These are phyloP conservation scores for Herpetomonas tarakana DNA, from an alignment of 208 protist species.

Conservation along the genomic window DNA sequence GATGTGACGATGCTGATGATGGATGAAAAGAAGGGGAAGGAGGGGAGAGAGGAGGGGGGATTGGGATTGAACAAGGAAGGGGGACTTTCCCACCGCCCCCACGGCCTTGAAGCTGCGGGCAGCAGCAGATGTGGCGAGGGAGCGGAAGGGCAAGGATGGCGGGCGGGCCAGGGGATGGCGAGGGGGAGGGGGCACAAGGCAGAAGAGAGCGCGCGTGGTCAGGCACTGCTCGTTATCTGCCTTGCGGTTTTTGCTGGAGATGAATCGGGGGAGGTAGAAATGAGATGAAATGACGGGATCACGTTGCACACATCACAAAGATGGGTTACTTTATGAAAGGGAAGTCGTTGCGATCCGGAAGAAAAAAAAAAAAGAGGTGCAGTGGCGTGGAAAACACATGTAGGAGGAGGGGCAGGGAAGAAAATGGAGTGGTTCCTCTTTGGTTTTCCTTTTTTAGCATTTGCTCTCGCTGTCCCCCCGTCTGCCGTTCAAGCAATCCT, in stretches of 20 bases:
- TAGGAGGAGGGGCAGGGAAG: no score
- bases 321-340: neutral
- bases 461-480: neutral
- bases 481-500: no score
- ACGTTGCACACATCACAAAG: neutral
- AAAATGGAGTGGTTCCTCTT: neutral
- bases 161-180: no score
- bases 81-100: no score
- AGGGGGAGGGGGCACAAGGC: no score
- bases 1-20: no score
- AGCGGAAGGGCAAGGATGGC: neutral
- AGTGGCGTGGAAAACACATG: no score
- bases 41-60: neutral
- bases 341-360: neutral
- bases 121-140: neutral
- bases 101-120: no score
- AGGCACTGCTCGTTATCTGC: no score
- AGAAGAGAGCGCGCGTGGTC: neutral
- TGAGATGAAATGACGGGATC: neutral
- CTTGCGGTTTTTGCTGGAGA: no score
- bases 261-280: no score
- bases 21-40: conserved; percentile 4
- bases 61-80: neutral
- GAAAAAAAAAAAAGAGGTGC: neutral
- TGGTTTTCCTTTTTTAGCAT: neutral